Conservation (phyloP, 495 filamentous ascomycete species). For the Hypoxylon crocopeplum region DNA sequence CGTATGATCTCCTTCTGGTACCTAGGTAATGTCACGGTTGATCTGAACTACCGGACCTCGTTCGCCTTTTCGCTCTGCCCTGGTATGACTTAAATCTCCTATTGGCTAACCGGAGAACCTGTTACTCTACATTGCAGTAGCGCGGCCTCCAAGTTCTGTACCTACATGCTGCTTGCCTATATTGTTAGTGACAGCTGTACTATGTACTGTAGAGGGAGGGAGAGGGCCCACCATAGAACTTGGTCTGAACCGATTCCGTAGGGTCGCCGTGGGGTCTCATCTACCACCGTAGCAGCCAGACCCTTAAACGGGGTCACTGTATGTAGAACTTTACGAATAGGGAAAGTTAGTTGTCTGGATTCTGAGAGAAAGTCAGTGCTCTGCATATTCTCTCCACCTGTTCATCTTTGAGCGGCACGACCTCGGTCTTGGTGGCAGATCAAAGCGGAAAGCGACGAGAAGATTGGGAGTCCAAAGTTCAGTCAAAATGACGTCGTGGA, state of each 20-base stretch:
- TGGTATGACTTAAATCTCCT: constrained; percentile 12
- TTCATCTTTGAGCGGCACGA: constrained; percentile 18
- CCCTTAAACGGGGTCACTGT: constrained; percentile 5
- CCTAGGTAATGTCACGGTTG: constrained; percentile 16
- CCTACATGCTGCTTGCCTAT: constrained; percentile 1
- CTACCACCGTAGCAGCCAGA: constrained; percentile 7
- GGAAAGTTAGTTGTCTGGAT: constrained; percentile 9
- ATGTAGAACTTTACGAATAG: constrained; percentile 20
- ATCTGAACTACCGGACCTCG: constrained; percentile 26
- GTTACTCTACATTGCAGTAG: constrained; percentile 12
- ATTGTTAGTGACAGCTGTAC: no score
- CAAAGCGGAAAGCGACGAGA: neutral
- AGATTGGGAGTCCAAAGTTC: neutral
- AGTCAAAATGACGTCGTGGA: constrained; percentile 16
- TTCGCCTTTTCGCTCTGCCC: constrained; percentile 7
- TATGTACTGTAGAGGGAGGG: neutral
- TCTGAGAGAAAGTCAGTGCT: constrained; percentile 21
- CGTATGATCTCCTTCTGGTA: neutral
- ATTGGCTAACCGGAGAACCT: constrained; percentile 6
- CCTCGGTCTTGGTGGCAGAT: constrained; percentile 23
- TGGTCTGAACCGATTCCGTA: constrained; percentile 15
- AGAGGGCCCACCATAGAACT: neutral
- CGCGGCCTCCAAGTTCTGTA: constrained; percentile 3
- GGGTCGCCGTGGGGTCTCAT: constrained; percentile 19
- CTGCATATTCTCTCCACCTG: constrained; percentile 27